These are phyloP conservation scores for Allantophomopsis lycopodina DNA, from an alignment of 2,329 filamentous ascomycete species.

Conservation along the genomic window DNA sequence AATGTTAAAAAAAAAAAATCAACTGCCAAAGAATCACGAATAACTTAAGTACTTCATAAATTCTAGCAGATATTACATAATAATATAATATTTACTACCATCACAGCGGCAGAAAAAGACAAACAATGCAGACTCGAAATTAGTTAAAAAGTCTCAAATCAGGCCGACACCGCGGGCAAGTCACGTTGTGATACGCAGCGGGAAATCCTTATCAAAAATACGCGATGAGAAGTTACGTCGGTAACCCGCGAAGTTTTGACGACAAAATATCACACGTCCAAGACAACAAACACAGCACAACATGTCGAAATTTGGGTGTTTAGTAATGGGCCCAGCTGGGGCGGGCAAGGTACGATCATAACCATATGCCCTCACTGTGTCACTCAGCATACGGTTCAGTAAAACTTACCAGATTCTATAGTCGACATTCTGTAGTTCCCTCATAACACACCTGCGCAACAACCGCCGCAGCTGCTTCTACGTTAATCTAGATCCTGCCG, in stretches of 20 bases:
- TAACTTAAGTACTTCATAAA: too few species aligned
- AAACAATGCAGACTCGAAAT: too few species aligned
- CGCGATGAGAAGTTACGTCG: background rate
- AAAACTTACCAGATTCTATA: conserved; percentile 16
- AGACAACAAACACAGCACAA: conserved; percentile 9
- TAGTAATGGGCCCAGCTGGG: conserved; percentile 93
- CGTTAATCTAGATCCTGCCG: conserved; percentile 94
- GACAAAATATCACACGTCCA: background rate
- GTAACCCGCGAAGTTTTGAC: background rate
- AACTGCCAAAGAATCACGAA: too few species aligned
- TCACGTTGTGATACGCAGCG: too few species aligned
- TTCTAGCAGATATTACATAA: too few species aligned
- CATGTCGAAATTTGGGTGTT: conserved; percentile 90
- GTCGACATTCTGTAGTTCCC: conserved; percentile 87
- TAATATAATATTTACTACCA: too few species aligned
- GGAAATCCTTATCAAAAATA: too few species aligned
- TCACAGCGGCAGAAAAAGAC: too few species aligned
- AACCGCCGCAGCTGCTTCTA: conserved; percentile 93
- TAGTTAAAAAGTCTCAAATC: too few species aligned
- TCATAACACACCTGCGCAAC: conserved; percentile 86
- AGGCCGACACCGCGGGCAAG: too few species aligned
- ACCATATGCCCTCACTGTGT: conserved; percentile 1
- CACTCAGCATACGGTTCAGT: conserved; percentile 1
- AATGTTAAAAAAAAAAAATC: too few species aligned
- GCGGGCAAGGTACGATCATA: conserved; percentile 64